Base-by-base conservation (phyloP, 2,329 filamentous ascomycete genomes). In the Neoarthrinium moseri region DNA sequence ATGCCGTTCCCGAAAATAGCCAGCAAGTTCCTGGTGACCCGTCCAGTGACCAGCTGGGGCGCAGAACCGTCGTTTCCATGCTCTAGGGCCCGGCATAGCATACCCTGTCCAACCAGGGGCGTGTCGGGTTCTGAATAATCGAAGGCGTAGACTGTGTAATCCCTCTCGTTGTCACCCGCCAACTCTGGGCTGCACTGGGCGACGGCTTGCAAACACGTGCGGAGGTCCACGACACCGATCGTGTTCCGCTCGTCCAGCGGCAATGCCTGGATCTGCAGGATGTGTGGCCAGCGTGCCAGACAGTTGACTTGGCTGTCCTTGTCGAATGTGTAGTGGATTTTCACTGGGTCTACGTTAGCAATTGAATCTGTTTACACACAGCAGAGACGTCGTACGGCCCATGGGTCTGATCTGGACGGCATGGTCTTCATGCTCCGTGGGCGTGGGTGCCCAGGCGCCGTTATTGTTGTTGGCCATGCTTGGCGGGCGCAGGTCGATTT, bases 141-240 rank as follows among this genome's bases (percentile, higher is more conserved):
- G 71, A 90, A 89, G 23, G 92, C 91, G 68, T 99, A 99, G 46
- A 99, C 84, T n/a, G 91, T 94, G 69, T 94, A 99, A 70, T 99
- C 91, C 66, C 81, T 71, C 71, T 69, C 86, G 77, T 49, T 86
- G 63, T 73, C 86, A 74, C 61, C 81, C 37, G 91, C 73, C 36
- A 99, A 78, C 69, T 99, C 94, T 29, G 94, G 94, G 63, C 94
- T 97, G 71, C 77, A 80, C 46, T 81, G 73, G 20, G 75, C 72
- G 49, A 99, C 86, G 46, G 91, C 89, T 64, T 92, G 84, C 36
- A 96, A 81, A 67, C 94, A 97, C 51, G 86, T 86, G 55, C 86
- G 86, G 44, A 97, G 75, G 66, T 96, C 91, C 54, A 96, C 82
- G 43, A 96, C 79, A 52, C 94, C 94, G 55, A 99, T 91, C 43